Conservation (phyloP, 1,284 basidiomycete genomes). For the Singerocomus inundabilis region DNA sequence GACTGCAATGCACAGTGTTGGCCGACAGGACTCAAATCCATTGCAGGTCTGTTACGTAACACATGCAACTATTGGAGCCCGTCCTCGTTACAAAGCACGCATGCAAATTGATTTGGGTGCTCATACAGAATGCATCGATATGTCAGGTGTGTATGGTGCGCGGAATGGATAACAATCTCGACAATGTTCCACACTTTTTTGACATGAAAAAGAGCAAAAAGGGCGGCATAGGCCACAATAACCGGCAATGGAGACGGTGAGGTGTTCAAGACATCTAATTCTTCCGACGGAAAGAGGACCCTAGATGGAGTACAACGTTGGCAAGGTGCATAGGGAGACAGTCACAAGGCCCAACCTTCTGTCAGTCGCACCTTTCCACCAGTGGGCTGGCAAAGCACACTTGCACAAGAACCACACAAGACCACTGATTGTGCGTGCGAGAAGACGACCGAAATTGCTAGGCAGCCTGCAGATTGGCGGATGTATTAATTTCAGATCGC, state of each 20-base stretch:
- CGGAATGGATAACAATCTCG: conserved; percentile 12
- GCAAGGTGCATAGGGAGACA: neutral
- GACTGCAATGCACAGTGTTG: conserved; percentile 44
- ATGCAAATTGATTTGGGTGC: conserved; percentile 1
- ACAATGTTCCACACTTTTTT: conserved; percentile 15
- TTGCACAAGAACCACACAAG: conserved; percentile 89
- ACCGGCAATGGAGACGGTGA: conserved; percentile 6
- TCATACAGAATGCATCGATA: conserved; percentile 19
- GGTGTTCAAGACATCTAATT: conserved; percentile 48
- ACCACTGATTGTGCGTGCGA: conserved; percentile 95
- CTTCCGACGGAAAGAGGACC: conserved; percentile 86
- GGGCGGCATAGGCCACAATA: neutral
- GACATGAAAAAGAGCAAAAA: conserved; percentile 6
- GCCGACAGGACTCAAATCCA: conserved; percentile 43
- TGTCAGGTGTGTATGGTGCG: conserved; percentile 6
- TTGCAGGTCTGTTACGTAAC: conserved; percentile 1
- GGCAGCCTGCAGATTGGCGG: conserved; percentile 64
- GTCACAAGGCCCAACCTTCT: conserved; percentile 71
- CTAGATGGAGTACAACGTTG: conserved; percentile 39
- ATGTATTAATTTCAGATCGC: conserved; percentile 4
- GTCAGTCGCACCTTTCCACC: conserved; percentile 98
- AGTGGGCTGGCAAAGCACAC: conserved; percentile 96
- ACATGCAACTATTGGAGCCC: no score
- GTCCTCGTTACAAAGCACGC: neutral
- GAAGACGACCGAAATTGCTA: conserved; percentile 94